Percentiles rank a stretch among this genome's conserved stretches.
phyloP scores from a whole-genome alignment of 129 eudicot species.

The Escallonia rubra region DNA sequence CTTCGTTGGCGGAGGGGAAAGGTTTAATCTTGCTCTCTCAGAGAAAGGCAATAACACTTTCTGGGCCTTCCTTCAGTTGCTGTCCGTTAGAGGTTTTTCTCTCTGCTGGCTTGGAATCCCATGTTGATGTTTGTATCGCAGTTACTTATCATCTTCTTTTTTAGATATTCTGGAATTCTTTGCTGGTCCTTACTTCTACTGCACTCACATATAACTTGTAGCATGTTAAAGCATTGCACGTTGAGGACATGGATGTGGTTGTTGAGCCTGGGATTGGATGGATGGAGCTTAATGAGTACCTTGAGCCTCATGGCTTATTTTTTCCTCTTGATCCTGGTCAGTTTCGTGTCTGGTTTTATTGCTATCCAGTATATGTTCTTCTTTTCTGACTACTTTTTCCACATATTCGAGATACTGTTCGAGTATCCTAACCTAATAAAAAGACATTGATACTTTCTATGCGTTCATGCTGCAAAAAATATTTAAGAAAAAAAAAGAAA shows the following conservation, averaged over 20 bases:
- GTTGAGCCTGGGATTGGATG: conserved; percentile 99
- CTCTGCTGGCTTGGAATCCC: too few species aligned
- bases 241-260: conserved; percentile 96
- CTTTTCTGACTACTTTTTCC: too few species aligned
- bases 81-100: too few species aligned
- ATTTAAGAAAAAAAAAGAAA: too few species aligned
- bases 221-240: conserved; percentile 74
- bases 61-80: too few species aligned
- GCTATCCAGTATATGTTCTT: not conserved
- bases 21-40: too few species aligned
- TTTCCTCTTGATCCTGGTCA: conserved; percentile 98
- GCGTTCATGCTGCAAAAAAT: too few species aligned
- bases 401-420: too few species aligned
- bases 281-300: conserved; percentile 95
- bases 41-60: too few species aligned
- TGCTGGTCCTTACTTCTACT: conserved; percentile 3
- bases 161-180: not conserved
- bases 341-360: conserved; percentile 9
- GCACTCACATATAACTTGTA: conserved; percentile 21
- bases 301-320: conserved; percentile 91
- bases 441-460: too few species aligned
- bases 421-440: too few species aligned
- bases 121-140: not conserved
- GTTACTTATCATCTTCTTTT: not conserved
- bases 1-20: too few species aligned